Evolutionary conservation across 176 grass and related monocot species (phyloP), one percentile per base, ranked within the genome.

Genomic region (Panicum miliaceum): DNA sequence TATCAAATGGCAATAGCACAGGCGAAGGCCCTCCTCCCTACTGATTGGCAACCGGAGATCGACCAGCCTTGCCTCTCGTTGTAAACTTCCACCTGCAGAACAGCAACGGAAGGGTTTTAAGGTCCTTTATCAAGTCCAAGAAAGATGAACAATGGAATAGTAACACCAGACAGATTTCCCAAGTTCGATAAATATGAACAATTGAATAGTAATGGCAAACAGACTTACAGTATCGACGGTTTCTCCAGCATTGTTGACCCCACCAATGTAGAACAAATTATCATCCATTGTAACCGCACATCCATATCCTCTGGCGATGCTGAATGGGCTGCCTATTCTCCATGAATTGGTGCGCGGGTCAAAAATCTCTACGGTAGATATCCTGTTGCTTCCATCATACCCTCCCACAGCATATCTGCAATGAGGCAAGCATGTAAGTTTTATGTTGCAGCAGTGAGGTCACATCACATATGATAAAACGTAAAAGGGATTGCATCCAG

Each of bases 321-420:
- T 92, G 73, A 91, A 84, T 14, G 92, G 89, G 22, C 34, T 82
- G 12, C 71, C 57, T 3, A 76, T 83, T 79, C 88, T 89, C 95
- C 95, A 98, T 5, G 86, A 82, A 80, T 84, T 78, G 12, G 90
- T 62, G 23, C 64, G 87, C 9, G 92, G 85, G 73, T 98, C 95
- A 71, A 92, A 91, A 51, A 83, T 78, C 73, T 98, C 95, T 43
- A 95, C 80, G 3, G 75, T 93, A 6, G 95, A 90, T 37, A 90
- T 9, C 80, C 80, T 85, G 22, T 54, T 67, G 12, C 68, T 82
- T 57, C 89, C 90, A 78, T 93, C 57, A 32, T 81, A 84, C 29
- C 95, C 95, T 85, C 95, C 95, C 43, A 93, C 60, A 59, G 86
- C 84, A 63, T 90, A 93, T 62, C 95, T 97, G 75, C 81, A 75